Base-by-base conservation (phyloP, 441 rosid genomes). In the Biscutella laevigata region DNA sequence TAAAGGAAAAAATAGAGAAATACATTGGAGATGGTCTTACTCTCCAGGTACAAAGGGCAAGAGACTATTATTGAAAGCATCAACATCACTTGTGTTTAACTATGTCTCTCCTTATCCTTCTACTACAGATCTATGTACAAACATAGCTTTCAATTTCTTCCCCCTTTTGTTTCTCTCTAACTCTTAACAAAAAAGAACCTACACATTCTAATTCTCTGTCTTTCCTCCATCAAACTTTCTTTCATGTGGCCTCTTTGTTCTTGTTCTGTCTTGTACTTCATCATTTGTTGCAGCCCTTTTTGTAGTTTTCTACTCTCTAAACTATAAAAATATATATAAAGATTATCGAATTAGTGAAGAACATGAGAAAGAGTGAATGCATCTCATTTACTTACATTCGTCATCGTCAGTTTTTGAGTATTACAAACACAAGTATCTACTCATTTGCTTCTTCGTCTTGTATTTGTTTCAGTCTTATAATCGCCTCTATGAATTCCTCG, bases 401-500 rank as follows among this genome's bases (percentile, higher is more conserved):
- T 63, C 63, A 29, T 46, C 57, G 56, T 40, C 57, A 55, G 16
- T n/a, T 25, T 29, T 16, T 39, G 24, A 39, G n/a, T n/a, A n/a
- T n/a, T n/a, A n/a, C n/a, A n/a, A n/a, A n/a, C n/a, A n/a, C n/a
- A n/a, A n/a, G n/a, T n/a, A n/a, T n/a, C n/a, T n/a, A n/a, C n/a
- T n/a, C n/a, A n/a, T n/a, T n/a, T n/a, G 15, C 16, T 35, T 59
- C 67, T 45, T 37, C 50, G 13, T 52, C 76, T 44, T 59, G 60
- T 11, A 46, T 1, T 57, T 70, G 74, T 57, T 53, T 79, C 28
- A 74, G 67, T 58, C 64, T 70, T 34, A 74, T 11, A 10, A 79
- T 68, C 28, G 74, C 77, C 2, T 36, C 71, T 39, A 76, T 45
- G 61, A 79, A 76, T 37, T 76, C 81, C 19, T 63, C 73, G 35